These are phyloP conservation scores for Oryza punctata DNA, from an alignment of 176 grass and related monocot genomes.

Conservation along the genomic window DNA sequence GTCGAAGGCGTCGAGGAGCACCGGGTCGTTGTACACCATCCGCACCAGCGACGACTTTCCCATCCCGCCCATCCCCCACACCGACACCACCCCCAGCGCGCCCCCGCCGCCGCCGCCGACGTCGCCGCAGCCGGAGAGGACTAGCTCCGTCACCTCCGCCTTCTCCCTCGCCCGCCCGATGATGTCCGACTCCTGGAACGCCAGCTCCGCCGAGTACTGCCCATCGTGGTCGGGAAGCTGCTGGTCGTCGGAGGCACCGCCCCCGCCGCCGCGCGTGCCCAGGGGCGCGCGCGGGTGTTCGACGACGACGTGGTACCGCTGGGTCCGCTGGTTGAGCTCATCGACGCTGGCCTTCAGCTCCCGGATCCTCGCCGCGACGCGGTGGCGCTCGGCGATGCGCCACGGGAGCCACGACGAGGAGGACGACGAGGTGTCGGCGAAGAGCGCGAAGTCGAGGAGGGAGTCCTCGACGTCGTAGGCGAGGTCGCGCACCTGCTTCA, in stretches of 20 bases:
- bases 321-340: conserved; percentile 35
- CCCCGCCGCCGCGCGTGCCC: background rate
- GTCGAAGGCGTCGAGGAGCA: conserved; percentile 28
- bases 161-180: conserved; percentile 7
- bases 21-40: conserved; percentile 20
- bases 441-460: conserved; percentile 27
- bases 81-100: background rate
- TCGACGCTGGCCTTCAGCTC: conserved; percentile 28
- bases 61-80: conserved; percentile 46
- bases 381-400: background rate
- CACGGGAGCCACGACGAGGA: background rate
- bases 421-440: background rate
- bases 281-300: background rate
- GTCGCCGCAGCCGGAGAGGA: no score
- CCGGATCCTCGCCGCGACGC: conserved; percentile 29
- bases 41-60: conserved; percentile 40
- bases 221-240: background rate
- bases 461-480: conserved; percentile 49
- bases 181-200: background rate
- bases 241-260: background rate
- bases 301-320: background rate
- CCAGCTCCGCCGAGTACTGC: background rate
- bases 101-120: no score
- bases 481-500: conserved; percentile 46
- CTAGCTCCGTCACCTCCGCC: no score